Conservation (phyloP, 306 rosid species). For the Glycyrrhiza uralensis region DNA sequence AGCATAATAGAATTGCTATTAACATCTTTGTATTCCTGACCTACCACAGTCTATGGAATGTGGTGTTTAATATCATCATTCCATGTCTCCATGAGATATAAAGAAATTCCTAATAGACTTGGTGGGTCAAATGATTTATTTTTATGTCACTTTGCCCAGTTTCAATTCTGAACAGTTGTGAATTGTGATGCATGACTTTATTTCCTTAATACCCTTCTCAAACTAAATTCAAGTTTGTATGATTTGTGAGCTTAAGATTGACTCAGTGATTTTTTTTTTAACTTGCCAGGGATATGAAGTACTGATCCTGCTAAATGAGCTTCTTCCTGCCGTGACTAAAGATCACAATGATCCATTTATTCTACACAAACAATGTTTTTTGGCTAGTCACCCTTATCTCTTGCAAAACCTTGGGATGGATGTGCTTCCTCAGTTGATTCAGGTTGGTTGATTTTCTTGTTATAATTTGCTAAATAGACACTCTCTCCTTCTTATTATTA, state of each 20-base stretch:
- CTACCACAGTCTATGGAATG: not conserved
- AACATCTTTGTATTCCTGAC: not conserved
- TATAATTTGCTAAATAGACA: not conserved
- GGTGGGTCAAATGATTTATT: not conserved
- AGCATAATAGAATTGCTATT: no score
- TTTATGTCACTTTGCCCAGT: not conserved
- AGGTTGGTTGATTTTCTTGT: conserved; percentile 50
- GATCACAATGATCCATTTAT: conserved; percentile 50
- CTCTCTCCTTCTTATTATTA: not conserved
- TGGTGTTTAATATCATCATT: not conserved
- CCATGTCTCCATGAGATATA: not conserved
- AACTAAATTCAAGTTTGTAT: not conserved
- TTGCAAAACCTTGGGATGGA: conserved; percentile 66
- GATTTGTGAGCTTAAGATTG: not conserved
- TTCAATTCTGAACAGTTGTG: not conserved
- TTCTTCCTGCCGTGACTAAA: conserved; percentile 54
- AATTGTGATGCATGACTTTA: not conserved
- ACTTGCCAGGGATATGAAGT: conserved; percentile 62
- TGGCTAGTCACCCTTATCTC: conserved; percentile 48
- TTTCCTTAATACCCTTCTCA: not conserved
- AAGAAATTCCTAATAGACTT: conserved; percentile 6
- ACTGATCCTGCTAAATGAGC: conserved; percentile 72
- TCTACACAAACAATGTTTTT: conserved; percentile 53
- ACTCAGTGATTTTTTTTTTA: conserved; percentile 8
- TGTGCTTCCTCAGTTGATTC: conserved; percentile 70